Conservation (phyloP, 2,329 filamentous ascomycete genomes). For the Aspergillus sp. region DNA sequence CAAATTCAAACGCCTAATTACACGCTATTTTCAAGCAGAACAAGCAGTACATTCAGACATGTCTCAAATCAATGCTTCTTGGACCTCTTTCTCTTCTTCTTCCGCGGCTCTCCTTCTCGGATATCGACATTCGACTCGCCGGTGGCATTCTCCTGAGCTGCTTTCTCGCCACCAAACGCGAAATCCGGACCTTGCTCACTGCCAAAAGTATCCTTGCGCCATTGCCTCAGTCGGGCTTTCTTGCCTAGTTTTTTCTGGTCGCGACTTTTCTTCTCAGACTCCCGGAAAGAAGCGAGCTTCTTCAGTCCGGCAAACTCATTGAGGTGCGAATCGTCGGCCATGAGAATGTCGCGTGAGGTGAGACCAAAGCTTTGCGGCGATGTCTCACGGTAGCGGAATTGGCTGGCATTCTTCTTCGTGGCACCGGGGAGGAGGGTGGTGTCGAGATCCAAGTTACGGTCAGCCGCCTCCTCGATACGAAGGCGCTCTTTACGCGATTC, state of each 20-base stretch:
- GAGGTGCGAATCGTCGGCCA: slow-evolving; percentile 73
- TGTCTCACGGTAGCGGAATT: slow-evolving; percentile 90
- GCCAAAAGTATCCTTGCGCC: slow-evolving; percentile 63
- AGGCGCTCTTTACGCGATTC: slow-evolving; percentile 70
- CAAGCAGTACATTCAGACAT: background rate
- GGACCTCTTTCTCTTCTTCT: slow-evolving; percentile 38
- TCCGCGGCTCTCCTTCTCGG: slow-evolving; percentile 28
- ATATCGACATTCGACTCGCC: slow-evolving; percentile 32
- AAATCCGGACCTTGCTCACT: slow-evolving; percentile 44
- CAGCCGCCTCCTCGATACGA: slow-evolving; percentile 77
- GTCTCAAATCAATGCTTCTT: slow-evolving; percentile 28
- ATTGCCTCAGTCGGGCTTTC: slow-evolving; percentile 82
- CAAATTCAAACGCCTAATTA: background rate
- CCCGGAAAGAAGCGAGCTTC: slow-evolving; percentile 84
- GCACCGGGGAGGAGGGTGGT: slow-evolving; percentile 49
- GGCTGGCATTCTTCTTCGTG: slow-evolving; percentile 42
- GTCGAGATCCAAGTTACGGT: slow-evolving; percentile 68
- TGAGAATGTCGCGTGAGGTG: slow-evolving; percentile 80
- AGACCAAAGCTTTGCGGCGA: slow-evolving; percentile 84
- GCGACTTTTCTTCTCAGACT: slow-evolving; percentile 76
- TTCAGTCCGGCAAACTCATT: slow-evolving; percentile 91
- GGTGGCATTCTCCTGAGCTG: slow-evolving; percentile 13
- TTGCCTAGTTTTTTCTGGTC: slow-evolving; percentile 86
- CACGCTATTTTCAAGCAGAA: background rate
- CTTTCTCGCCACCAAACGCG: slow-evolving; percentile 18